Evolutionary conservation across 352 stramenopile genomes (phyloP), one percentile per base, ranked within the genome.

Genomic region (Pythium pectinolyticum): DNA sequence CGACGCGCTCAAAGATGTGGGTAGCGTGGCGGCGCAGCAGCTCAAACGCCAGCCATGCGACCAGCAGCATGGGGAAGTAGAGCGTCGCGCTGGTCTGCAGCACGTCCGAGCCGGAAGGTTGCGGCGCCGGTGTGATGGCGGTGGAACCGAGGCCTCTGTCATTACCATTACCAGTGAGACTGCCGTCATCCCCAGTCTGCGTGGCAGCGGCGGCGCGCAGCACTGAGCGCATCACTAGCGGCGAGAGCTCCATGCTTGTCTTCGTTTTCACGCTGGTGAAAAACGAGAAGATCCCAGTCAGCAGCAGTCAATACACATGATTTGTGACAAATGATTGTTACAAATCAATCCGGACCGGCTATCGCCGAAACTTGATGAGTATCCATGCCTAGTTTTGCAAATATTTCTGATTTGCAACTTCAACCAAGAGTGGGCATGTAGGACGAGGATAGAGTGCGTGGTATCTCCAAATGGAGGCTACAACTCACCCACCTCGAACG

Each of bases 1-100:
- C 81, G 46, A 80, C 68, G 25, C 73, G 73, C 22, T 77, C 70
- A 47, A 84, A 90, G 34, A 88, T 70, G 24, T 75, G 53, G 30
- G 65, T 61, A 24, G 74, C 54, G 58, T 67, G 74, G 59, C 72
- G 71, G 22, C 81, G 79, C 37, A 92, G 53, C 43, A 78, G 43
- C 55, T 92, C 83, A 47, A 88, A 92, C 39, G 86, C 50, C 34
- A 87, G 48, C 60, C 80, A 77, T 8, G 80, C 57, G 46, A 83
- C 40, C 48, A 84, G 20, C 15, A 90, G 76, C 49, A 92, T 71
- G 15, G 80, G 79, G 47, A 87, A 83, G 63, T 90, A 90, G 50
- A 92, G 52, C 17, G 66, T 58, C n/a, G 82, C 68, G 47, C 74
- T 88, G 20, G 80, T 89, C 32, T 82, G 61, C 41, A 89, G 66